Conservation (phyloP, 768 basidiomycete species). For the Tulasnella sp. region DNA sequence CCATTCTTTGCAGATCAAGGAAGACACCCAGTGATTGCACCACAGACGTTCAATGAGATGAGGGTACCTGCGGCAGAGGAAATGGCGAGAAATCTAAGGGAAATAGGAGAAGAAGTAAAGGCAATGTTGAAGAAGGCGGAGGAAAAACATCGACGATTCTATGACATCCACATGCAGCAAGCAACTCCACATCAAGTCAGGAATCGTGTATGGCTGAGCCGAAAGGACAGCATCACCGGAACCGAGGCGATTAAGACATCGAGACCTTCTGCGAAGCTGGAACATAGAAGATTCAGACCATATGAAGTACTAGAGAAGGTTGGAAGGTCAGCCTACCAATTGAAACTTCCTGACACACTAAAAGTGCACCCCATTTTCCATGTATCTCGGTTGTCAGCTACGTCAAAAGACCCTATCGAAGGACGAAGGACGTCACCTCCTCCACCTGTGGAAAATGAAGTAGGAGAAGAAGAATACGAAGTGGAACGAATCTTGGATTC, state of each 20-base stretch:
- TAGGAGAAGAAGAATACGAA: slow-evolving; percentile 15
- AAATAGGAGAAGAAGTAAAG: neutral
- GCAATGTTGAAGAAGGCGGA: neutral
- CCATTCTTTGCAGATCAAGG: slow-evolving; percentile 3
- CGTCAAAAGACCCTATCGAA: neutral
- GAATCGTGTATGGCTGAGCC: neutral
- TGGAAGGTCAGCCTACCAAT: neutral
- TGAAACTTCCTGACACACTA: neutral
- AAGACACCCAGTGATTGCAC: neutral
- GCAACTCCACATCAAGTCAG: neutral
- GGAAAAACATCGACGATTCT: neutral
- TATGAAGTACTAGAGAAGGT: neutral
- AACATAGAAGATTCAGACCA: neutral
- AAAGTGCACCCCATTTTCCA: slow-evolving; percentile 1
- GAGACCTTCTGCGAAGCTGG: neutral
- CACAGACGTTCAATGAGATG: no score
- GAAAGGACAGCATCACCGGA: no score
- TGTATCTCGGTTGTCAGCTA: neutral
- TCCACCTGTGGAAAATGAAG: slow-evolving; percentile 16
- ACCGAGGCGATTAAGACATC: neutral
- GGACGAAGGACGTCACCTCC: neutral
- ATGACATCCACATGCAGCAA: neutral
- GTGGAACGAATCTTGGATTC: slow-evolving; percentile 23
- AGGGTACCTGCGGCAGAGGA: neutral
- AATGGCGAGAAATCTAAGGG: neutral